A percentile compares a stretch with the other conserved stretches of the same genome.
phyloP scores from a whole-genome alignment of 768 basidiomycete species.

The Tubosaeta brunneosetosa region DNA sequence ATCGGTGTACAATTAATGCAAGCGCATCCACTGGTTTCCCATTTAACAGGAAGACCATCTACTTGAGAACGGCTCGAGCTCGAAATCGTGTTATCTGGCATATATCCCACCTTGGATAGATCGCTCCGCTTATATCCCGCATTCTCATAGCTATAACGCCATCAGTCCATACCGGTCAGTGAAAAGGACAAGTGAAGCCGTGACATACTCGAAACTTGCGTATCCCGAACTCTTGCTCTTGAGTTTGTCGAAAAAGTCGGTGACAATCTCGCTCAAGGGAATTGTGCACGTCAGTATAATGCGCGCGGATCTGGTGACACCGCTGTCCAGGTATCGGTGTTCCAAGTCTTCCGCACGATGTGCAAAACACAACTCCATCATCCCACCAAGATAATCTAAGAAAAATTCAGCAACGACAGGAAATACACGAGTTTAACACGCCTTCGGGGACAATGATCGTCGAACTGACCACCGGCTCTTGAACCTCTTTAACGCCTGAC shows the following conservation, averaged over 20 bases:
- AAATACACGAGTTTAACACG: constrained; percentile 26
- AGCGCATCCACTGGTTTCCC: constrained; percentile 88
- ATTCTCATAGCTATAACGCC: constrained; percentile 76
- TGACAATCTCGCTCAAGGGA: constrained; percentile 92
- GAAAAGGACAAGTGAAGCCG: neutral
- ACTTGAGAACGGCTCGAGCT: constrained; percentile 1
- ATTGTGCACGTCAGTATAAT: constrained; percentile 77
- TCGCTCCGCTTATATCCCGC: constrained; percentile 82
- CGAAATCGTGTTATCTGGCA: neutral
- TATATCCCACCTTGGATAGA: constrained; percentile 63
- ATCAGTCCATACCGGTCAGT: neutral
- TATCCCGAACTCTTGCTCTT: constrained; percentile 91
- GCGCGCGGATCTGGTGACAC: constrained; percentile 41
- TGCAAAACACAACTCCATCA: constrained; percentile 90
- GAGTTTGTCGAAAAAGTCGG: constrained; percentile 91
- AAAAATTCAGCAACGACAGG: neutral
- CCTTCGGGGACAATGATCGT: constrained; percentile 94
- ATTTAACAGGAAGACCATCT: constrained; percentile 93
- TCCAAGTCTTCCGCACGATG: constrained; percentile 83
- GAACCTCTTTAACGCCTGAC: constrained; percentile 64
- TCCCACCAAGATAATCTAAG: constrained; percentile 86
- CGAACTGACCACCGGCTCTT: constrained; percentile 91
- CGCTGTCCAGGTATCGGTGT: constrained; percentile 76
- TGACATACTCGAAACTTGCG: constrained; percentile 82
- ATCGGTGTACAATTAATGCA: constrained; percentile 85